Percentiles rank a stretch among this genome's conserved stretches.
Conservation (phyloP, 345 rosid genomes). For the Eucalyptus regnans region DNA sequence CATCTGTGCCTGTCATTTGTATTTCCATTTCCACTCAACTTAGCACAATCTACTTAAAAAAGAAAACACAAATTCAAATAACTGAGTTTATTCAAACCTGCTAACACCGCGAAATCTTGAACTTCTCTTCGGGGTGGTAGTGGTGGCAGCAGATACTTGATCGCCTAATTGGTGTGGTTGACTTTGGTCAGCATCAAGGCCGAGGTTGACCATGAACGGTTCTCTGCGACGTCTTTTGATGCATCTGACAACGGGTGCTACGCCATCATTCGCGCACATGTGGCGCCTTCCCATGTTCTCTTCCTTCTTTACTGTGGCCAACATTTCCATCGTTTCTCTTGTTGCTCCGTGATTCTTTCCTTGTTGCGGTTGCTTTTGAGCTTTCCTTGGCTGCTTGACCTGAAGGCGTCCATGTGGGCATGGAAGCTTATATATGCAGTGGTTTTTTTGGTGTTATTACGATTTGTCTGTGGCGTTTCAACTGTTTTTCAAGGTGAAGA, state of each 20-base stretch:
- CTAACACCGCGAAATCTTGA: slow-evolving; percentile 66
- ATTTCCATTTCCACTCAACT: background rate
- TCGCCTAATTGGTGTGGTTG: slow-evolving; percentile 11
- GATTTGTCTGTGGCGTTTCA: background rate
- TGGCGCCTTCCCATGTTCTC: slow-evolving; percentile 10
- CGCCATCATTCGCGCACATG: background rate
- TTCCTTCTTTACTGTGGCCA: slow-evolving; percentile 19
- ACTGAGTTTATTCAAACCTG: slow-evolving; percentile 8
- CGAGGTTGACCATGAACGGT: background rate
- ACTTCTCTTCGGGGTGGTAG: slow-evolving; percentile 55
- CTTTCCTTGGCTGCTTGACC: background rate
- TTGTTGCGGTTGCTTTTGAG: background rate
- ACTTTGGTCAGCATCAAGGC: background rate
- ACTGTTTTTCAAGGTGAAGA: background rate
- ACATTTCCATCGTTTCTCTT: slow-evolving; percentile 10
- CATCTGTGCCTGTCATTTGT: slow-evolving; percentile 36
- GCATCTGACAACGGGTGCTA: slow-evolving; percentile 1
- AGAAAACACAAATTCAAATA: background rate
- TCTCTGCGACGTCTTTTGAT: slow-evolving; percentile 40
- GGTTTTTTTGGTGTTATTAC: background rate
- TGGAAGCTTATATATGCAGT: background rate
- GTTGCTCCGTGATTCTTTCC: background rate
- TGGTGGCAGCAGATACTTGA: slow-evolving; percentile 13
- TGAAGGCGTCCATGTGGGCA: background rate
- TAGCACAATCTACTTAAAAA: background rate